Evolutionary conservation across 73 alveolate species (phyloP).

Genomic region (Chromera velia): DNA sequence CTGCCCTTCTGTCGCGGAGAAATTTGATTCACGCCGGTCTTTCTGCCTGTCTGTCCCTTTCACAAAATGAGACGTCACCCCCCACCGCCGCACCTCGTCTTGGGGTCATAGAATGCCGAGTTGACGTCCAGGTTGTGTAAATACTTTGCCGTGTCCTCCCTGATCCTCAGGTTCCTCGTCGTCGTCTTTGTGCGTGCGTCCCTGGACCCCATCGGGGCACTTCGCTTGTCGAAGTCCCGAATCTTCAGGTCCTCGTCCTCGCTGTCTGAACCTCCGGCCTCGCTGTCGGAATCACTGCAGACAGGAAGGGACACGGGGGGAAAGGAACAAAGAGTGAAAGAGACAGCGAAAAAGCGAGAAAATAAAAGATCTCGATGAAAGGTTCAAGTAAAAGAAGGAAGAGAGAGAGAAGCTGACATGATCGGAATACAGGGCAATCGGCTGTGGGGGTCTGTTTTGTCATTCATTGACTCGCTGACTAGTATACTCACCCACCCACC

Average conservation of each 20-base stretch:
- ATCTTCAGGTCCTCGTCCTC: background rate
- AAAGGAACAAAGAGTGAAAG: too few species aligned
- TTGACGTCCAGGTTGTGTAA: conserved; percentile 60
- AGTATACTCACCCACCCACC: too few species aligned
- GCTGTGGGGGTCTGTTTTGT: too few species aligned
- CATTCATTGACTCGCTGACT: too few species aligned
- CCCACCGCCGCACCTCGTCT: conserved; percentile 46
- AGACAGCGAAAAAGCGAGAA: too few species aligned
- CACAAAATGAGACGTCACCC: background rate
- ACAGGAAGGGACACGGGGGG: too few species aligned
- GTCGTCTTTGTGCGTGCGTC: background rate
- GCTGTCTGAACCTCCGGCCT: background rate
- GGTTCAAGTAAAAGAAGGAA: too few species aligned
- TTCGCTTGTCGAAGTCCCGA: background rate
- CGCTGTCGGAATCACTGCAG: background rate
- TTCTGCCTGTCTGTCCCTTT: background rate
- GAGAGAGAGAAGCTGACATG: too few species aligned
- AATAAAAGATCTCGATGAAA: too few species aligned
- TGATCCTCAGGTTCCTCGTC: conserved; percentile 56
- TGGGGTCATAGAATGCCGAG: conserved; percentile 67
- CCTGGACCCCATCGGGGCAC: background rate
- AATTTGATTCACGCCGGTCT: background rate
- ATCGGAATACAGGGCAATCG: too few species aligned
- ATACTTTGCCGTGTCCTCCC: conserved; percentile 76
- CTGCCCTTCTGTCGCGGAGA: background rate